Evolutionary conservation across 2,329 filamentous ascomycete genomes (phyloP).

Genomic region (Triangularia setosa): DNA sequence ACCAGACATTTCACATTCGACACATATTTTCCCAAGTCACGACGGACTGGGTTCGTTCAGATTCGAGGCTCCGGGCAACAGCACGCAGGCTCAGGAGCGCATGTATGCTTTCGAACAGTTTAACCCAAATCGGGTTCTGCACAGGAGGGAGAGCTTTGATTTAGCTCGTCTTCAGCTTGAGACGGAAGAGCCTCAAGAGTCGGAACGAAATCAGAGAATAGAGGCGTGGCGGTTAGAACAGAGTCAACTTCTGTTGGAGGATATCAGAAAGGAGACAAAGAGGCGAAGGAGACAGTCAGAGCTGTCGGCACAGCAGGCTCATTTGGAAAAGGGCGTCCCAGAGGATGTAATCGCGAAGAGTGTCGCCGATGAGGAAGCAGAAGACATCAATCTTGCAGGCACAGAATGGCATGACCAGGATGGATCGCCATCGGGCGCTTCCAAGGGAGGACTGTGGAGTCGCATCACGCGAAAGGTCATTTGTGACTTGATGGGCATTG

Average conservation of each 20-base stretch:
- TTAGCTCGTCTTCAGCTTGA: constrained; percentile 49
- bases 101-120: constrained; percentile 85
- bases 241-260: constrained; percentile 76
- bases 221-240: constrained; percentile 92
- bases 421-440: constrained; percentile 36
- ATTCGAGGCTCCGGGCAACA: constrained; percentile 53
- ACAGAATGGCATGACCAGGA: constrained; percentile 53
- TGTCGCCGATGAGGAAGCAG: constrained; percentile 30
- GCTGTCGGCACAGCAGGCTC: constrained; percentile 26
- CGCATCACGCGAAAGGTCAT: constrained; percentile 83
- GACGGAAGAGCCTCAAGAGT: constrained; percentile 55
- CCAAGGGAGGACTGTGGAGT: constrained; percentile 69
- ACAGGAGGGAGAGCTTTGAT: constrained; percentile 51
- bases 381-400: constrained; percentile 36
- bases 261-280: constrained; percentile 81
- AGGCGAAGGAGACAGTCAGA: constrained; percentile 64
- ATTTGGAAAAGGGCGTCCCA: constrained; percentile 27
- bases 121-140: constrained; percentile 65
- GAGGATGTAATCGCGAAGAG: constrained; percentile 33
- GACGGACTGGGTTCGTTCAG: constrained; percentile 88
- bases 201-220: constrained; percentile 77
- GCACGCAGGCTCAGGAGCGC: constrained; percentile 68
- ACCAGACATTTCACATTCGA: constrained; percentile 50
- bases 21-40: constrained; percentile 79
- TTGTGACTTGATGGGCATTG: constrained; percentile 83